phyloP scores from a whole-genome alignment of 1,284 basidiomycete species.

The Fereydounia khargensis region DNA sequence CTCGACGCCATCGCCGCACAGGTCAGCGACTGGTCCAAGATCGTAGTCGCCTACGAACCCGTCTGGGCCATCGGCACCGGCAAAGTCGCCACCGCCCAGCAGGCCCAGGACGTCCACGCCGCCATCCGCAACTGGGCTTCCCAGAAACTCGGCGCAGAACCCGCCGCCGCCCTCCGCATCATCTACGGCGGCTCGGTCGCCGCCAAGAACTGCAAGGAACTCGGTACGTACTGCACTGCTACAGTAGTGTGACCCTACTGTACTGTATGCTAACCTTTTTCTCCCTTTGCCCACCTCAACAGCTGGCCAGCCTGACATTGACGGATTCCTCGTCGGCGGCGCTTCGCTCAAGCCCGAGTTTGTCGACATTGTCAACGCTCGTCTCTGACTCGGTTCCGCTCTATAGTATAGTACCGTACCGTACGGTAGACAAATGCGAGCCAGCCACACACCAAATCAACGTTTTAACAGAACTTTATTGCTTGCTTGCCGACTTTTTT shows the following conservation, averaged over 20 bases:
- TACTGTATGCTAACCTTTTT: background rate
- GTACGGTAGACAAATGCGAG: too few relatives aligned
- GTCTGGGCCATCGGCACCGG: conserved; percentile 99
- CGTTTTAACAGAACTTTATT: too few relatives aligned
- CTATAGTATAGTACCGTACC: too few relatives aligned
- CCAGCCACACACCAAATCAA: too few relatives aligned
- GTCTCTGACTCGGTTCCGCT: conserved; percentile 11
- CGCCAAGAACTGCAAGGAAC: conserved; percentile 78
- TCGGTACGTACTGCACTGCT: too few relatives aligned
- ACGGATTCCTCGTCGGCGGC: conserved; percentile 98
- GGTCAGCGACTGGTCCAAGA: conserved; percentile 77
- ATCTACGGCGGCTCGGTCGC: conserved; percentile 96
- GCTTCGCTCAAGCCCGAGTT: conserved; percentile 92
- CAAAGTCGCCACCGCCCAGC: conserved; percentile 83
- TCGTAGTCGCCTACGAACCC: conserved; percentile 79
- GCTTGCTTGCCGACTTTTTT: too few relatives aligned
- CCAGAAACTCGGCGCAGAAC: conserved; percentile 67
- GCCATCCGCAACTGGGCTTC: conserved; percentile 77
- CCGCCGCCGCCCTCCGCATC: conserved; percentile 77
- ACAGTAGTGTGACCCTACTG: too few relatives aligned
- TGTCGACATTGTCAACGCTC: conserved; percentile 76
- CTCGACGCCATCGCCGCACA: conserved; percentile 72
- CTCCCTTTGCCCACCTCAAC: background rate
- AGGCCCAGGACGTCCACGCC: conserved; percentile 88
- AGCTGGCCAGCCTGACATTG: conserved; percentile 74